Percentiles rank a stretch among this genome's conserved stretches.
These are phyloP conservation scores for Sphagnum tenellum DNA, from an alignment of 225 moss, liverwort and hornwort genomes.

Conservation along the genomic window DNA sequence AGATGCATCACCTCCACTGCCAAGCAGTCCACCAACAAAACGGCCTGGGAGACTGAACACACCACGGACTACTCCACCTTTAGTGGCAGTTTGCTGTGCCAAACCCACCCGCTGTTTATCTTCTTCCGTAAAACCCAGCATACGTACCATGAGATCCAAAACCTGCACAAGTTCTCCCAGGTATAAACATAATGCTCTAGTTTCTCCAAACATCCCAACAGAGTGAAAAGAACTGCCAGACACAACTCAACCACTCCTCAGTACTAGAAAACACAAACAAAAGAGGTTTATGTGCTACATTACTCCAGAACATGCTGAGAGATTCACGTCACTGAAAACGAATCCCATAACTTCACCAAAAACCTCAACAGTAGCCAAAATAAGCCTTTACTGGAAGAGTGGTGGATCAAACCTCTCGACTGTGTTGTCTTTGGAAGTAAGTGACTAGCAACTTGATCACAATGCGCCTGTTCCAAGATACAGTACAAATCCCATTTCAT, in stretches of 20 bases:
- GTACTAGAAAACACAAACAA: too few species aligned
- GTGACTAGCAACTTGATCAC: constrained; percentile 98
- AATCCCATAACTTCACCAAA: neutral
- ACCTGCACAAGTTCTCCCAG: constrained; percentile 34
- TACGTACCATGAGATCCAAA: constrained; percentile 96
- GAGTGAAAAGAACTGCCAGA: too few species aligned
- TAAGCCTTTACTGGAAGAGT: too few species aligned
- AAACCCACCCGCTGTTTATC: constrained; percentile 82
- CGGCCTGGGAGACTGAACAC: constrained; percentile 87
- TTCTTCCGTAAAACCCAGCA: constrained; percentile 96
- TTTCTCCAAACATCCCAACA: too few species aligned
- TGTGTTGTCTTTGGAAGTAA: constrained; percentile 95
- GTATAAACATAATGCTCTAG: neutral
- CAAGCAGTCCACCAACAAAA: constrained; percentile 85
- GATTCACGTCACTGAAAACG: too few species aligned
- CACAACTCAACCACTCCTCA: too few species aligned
- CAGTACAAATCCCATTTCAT: neutral
- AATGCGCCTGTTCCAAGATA: constrained; percentile 47
- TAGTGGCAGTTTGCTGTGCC: constrained; percentile 77
- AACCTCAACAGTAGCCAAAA: too few species aligned
- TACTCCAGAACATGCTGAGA: too few species aligned
- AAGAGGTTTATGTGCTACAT: too few species aligned
- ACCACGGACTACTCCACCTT: constrained; percentile 83
- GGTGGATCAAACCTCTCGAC: constrained; percentile 59
- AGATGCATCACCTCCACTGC: constrained; percentile 44